Base-by-base conservation (phyloP, 2,329 filamentous ascomycete genomes). In the Zymoseptoria tritici region DNA sequence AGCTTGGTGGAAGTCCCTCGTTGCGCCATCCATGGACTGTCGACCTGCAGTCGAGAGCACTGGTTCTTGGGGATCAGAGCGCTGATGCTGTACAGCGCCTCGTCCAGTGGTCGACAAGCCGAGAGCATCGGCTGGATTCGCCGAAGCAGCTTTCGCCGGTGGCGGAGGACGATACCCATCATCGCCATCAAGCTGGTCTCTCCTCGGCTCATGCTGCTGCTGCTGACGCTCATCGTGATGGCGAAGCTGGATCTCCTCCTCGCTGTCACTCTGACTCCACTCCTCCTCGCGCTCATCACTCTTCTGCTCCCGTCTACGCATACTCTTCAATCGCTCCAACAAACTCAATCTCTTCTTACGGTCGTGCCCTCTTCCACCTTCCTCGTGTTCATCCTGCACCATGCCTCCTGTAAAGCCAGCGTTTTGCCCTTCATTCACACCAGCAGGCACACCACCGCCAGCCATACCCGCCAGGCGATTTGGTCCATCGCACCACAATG, bases 401-500 rank as follows among this genome's bases (percentile, higher is more conserved):
- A 74, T 70, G 0, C 59, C 62, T 19, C 62, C 59, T 24, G 22
- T 5, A 24, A 1, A 72, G 73, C 36, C 36, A 4, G 36, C 36
- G 6, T 46, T 46, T 2, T 46, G 36, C 13, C 36, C 16, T 46
- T 46, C 36, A 9, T 46, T 46, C 5, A 46, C 36, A n/a, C 36
- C 36, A 46, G 36, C 36, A 46, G 36, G 4, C 36, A 46, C 13
- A 7, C 36, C 36, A 6, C 36, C 36, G 16, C 36, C 36, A n/a
- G 36, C 36, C 36, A 46, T 46, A n/a, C 36, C 36, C 13, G 36
- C 36, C 36, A 16, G 5, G 16, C 36, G 36, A n/a, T 46, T 46
- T 4, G 36, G 36, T 46, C 36, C 36, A 46, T 71, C 63, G 55
- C 78, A 85, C 67, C 76, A 76, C 56, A 99, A 77, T 57, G 85